A percentile compares a stretch with the other conserved stretches of the same genome.
Conservation (phyloP, 2,329 filamentous ascomycete species). For the Hymenoscyphus occultus region DNA sequence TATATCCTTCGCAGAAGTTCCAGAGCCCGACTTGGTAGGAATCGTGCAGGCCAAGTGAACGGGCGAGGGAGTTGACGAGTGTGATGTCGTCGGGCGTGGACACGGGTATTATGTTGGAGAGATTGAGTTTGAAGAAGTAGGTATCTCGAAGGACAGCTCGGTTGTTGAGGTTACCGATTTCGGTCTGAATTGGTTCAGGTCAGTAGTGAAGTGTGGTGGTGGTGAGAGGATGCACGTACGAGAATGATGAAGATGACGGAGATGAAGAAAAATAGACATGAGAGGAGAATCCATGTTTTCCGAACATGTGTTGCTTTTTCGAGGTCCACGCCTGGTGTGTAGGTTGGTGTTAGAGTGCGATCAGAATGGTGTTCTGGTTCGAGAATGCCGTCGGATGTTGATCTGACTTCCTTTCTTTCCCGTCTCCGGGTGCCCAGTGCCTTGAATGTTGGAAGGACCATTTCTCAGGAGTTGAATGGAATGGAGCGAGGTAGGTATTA, state of each 20-base stretch:
- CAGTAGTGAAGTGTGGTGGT: neutral
- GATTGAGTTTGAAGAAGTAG: constrained; percentile 82
- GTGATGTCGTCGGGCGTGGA: constrained; percentile 50
- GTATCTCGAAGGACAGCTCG: constrained; percentile 62
- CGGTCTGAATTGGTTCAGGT: neutral
- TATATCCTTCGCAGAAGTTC: constrained; percentile 88
- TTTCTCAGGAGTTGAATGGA: constrained; percentile 6
- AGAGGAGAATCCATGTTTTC: constrained; percentile 53
- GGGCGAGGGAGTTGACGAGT: constrained; percentile 83
- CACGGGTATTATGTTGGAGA: constrained; percentile 62
- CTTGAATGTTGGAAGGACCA: constrained; percentile 35
- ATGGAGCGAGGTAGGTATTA: neutral
- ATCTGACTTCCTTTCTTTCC: constrained; percentile 14
- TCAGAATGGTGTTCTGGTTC: constrained; percentile 21
- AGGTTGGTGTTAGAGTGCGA: constrained; percentile 26
- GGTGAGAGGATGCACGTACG: constrained; percentile 43
- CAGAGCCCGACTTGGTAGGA: constrained; percentile 93
- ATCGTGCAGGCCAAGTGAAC: constrained; percentile 83
- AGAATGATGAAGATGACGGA: constrained; percentile 77
- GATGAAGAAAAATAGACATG: constrained; percentile 69
- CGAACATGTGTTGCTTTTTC: constrained; percentile 52
- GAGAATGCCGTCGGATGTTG: constrained; percentile 13
- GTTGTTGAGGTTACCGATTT: constrained; percentile 67
- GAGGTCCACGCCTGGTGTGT: constrained; percentile 35
- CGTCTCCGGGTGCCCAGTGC: constrained; percentile 26